Percentiles rank a stretch among this genome's conserved stretches.
phyloP scores from a whole-genome alignment of 352 stramenopile species.

The Phytophthora europaea region DNA sequence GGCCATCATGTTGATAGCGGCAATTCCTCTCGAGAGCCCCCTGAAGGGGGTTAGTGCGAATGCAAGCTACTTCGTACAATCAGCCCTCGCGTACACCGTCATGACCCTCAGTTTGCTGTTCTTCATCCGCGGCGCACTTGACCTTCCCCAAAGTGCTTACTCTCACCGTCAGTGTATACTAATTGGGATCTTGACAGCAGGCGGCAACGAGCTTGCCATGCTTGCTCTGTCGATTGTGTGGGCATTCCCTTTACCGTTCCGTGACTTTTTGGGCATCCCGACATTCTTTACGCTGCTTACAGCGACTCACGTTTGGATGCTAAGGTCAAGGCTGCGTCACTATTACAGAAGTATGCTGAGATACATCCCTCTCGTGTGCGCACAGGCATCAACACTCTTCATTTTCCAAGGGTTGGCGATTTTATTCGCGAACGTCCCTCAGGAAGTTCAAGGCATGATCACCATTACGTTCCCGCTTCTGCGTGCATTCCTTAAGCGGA shows the following conservation, averaged over 20 bases:
- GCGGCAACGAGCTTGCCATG: constrained; percentile 19
- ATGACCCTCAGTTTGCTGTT: constrained; percentile 28
- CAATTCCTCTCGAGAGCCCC: constrained; percentile 22
- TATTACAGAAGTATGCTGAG: constrained; percentile 3
- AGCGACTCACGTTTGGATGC: constrained; percentile 23
- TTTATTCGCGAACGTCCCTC: constrained; percentile 16
- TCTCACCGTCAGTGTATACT: constrained; percentile 21
- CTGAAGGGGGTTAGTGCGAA: background rate
- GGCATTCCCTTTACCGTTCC: constrained; percentile 34
- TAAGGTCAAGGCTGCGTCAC: constrained; percentile 13
- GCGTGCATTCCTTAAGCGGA: constrained; percentile 27
- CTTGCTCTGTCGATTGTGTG: constrained; percentile 14
- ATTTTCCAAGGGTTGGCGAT: constrained; percentile 31
- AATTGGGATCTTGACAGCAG: constrained; percentile 8
- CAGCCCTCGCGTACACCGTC: constrained; percentile 14
- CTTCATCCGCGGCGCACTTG: constrained; percentile 23
- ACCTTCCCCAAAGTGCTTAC: constrained; percentile 12
- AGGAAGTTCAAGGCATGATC: constrained; percentile 9
- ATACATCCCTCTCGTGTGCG: constrained; percentile 25
- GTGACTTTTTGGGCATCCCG: constrained; percentile 20
- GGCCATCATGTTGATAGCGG: constrained; percentile 10
- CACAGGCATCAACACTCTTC: constrained; percentile 30
- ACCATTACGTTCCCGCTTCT: constrained; percentile 26
- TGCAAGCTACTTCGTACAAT: constrained; percentile 20
- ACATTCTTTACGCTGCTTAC: constrained; percentile 4